Evolutionary conservation across 306 rosid species (phyloP).

Genomic region (Trichosanthes truncata): DNA sequence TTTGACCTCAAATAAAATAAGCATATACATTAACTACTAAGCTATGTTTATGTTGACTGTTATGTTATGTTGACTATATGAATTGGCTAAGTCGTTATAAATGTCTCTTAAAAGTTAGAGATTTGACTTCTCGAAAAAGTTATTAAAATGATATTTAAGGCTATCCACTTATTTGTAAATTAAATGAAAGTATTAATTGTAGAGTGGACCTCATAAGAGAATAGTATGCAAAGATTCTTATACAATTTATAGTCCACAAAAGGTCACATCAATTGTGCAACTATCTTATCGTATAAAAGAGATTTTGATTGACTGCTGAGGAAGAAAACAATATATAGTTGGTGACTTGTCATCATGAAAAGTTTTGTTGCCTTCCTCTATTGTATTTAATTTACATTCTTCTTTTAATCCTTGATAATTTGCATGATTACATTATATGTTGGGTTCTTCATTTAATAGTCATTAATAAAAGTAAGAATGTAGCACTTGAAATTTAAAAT

Average conservation of each 20-base stretch:
- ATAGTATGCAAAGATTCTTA: not conserved
- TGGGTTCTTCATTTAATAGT: not conserved
- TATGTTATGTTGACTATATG: too few relatives aligned
- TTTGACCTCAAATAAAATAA: too few relatives aligned
- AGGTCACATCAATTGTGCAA: not conserved
- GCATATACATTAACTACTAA: too few relatives aligned
- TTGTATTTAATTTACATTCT: not conserved
- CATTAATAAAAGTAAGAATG: too few relatives aligned
- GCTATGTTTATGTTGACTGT: too few relatives aligned
- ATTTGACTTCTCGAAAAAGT: too few relatives aligned
- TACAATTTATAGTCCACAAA: slow-evolving; percentile 7
- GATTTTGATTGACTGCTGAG: not conserved
- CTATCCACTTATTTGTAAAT: too few relatives aligned
- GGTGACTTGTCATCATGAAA: not conserved
- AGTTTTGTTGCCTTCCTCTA: not conserved
- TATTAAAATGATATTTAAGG: too few relatives aligned
- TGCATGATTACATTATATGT: not conserved
- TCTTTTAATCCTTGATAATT: not conserved
- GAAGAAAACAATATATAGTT: not conserved
- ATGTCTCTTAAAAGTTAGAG: too few relatives aligned
- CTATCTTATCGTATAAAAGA: not conserved
- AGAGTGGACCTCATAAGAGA: not conserved
- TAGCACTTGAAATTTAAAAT: too few relatives aligned
- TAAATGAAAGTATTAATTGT: not conserved
- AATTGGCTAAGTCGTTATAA: too few relatives aligned